Evolutionary conservation across 2,329 filamentous ascomycete species (phyloP), one percentile per base, ranked within the genome.

Genomic region (Verticillium isaacii): DNA sequence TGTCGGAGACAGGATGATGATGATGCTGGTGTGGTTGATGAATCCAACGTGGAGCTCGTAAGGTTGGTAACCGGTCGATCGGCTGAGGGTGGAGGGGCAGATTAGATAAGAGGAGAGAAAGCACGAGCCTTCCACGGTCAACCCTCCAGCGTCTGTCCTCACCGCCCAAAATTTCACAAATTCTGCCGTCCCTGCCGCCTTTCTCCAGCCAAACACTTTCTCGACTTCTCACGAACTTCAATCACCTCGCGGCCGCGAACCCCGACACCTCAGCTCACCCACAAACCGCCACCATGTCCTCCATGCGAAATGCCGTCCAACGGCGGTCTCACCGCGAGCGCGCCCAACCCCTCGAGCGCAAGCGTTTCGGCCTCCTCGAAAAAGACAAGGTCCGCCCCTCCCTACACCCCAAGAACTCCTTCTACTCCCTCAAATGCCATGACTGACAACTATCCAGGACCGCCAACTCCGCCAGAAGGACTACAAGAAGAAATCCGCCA

Each of bases 251-350:
- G 14, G 8, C 7, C 14, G 23, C 5, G 54, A 17, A 19, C 34
- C 55, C 25, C 59, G 36, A 41, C 52, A 61, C 52, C 50, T 61
- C 52, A 61, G 37, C 50, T 61, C 32, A 15, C 41, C 36, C 9
- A 34, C 34, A 23, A 56, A 32, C 23, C 45, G 55, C 14, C 34
- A 68, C 50, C 36, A 84, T 85, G 83, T 85, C 85, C 2, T 69
- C 68, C 41, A 81, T 87, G 75, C 79, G 84, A 65, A 87, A 87
- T 71, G 82, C 84, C 73, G 85, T 93, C 64, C 86, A 92, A 69
- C 86, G 92, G 77, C 92, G 92, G 72, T 89, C 92, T 68, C 94
- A 98, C 77, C 86, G 89, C 69, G 95, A 98, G 82, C 89, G 95
- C 69, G 91, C 91, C 39, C 95, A 98, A 75, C 91, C 93, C 50